Evolutionary conservation across 345 rosid genomes (phyloP), one percentile per base, ranked within the genome.

Genomic region (Passiflora organensis): DNA sequence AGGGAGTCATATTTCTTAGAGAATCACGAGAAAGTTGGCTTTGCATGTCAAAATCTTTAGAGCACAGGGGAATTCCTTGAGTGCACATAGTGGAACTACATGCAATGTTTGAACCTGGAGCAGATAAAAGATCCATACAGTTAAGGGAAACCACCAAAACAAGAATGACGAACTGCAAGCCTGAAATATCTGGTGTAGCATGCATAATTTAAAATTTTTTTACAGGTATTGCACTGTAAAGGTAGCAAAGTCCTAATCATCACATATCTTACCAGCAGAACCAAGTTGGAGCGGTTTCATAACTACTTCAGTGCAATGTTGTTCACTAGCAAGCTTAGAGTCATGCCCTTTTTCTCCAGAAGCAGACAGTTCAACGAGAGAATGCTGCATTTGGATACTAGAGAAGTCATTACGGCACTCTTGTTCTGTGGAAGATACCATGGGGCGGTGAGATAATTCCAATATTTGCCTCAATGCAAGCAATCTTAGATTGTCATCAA

Each of bases 401-500:
- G 72, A 71, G 45, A 65, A 18, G 34, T 22, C n/a, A 45, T 56
- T 47, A 16, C 36, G 32, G 58, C 59, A 56, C 45, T 62, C 74
- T 45, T 36, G 50, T 55, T 55, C 71, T 32, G 25, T 51, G 32
- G 78, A 59, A 56, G 69, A 56, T 43, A 59, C 23, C 58, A 58
- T 64, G 53, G 64, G 72, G 21, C 67, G 67, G 67, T 70, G 70
- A 4, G 83, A 75, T 57, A 65, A 66, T 43, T 75, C 73, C 57
- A 68, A 48, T 53, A 70, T 70, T 69, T 80, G 76, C 69, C 62
- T 63, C 62, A 53, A 13, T 32, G 80, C 78, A 55, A 72, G 74
- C 22, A 65, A 41, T 68, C 78, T 80, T 70, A 64, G 71, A 50
- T 69, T 47, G 32, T 78, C 80, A 65, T 77, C 78, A 59, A 65